Evolutionary conservation across 768 basidiomycete species (phyloP), one percentile per base, ranked within the genome.

Genomic region (Russula emetica): DNA sequence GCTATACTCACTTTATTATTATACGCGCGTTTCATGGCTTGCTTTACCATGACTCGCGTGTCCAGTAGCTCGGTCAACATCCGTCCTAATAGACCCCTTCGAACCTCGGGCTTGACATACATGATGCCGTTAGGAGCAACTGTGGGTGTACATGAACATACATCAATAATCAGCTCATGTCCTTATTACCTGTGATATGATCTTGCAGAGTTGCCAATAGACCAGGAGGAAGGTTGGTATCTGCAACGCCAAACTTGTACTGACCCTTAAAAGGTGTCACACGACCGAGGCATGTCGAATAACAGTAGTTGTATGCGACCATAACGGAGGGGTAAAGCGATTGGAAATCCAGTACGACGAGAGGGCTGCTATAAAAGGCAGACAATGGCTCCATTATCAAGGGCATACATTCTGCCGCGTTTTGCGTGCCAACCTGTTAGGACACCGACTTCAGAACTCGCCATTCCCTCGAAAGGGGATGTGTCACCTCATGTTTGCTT

Each of bases 221-320:
- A 0, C 90, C 92, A 2, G 82, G 77, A 2, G 87, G 83, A 14
- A 87, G 78, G 44, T 87, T 78, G 20, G 92, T 78, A 65, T 93
- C 83, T 47, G 83, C 77, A 51, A 95, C 90, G 2, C 97, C 97
- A 58, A 98, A 83, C 74, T 96, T 96, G 72, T 89, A 86, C 30
- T 82, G 82, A 10, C 89, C 94, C 72, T 93, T 87, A 75, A 95
- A 96, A n/a, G 86, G 80, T n/a, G 80, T 79, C 44, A 92, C 79
- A 14, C 95, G 85, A 11, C 97, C 97, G 34, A 99, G 80, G 73
- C 95, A 98, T 2, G 97, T 99, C 30, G 95, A 98, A 72, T 94
- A 95, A 71, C 92, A 94, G 73, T 94, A 94, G 73, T 98, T 98
- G 76, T 99, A 95, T 7, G 94, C 96, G 69, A 98, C 96, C 96